A percentile compares a stretch with the other conserved stretches of the same genome.
Conservation (phyloP, 2,329 filamentous ascomycete genomes). For the Beauveria brongniartii region DNA sequence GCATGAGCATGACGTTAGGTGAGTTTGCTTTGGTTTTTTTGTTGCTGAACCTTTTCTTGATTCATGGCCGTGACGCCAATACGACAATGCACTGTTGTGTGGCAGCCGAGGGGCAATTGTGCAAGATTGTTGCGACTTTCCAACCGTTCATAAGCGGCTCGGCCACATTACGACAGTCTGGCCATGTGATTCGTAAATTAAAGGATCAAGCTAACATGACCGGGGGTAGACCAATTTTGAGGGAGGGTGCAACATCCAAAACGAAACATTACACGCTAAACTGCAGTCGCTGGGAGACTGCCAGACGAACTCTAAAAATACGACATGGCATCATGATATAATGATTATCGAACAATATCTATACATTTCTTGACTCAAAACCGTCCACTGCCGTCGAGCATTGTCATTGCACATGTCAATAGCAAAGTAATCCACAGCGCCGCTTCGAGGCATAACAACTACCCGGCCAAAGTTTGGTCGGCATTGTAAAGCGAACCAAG, state of each 20-base stretch:
- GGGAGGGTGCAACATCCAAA: neutral
- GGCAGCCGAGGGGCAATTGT: too few species aligned
- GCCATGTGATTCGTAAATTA: neutral
- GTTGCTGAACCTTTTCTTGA: neutral
- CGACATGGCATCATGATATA: conserved; percentile 20
- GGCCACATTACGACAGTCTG: too few species aligned
- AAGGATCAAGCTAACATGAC: neutral
- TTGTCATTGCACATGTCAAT: neutral
- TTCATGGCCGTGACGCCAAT: neutral
- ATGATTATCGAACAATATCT: conserved; percentile 16
- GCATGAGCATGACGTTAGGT: conserved; percentile 69
- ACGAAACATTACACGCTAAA: neutral
- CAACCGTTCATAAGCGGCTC: too few species aligned
- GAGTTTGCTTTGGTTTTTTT: conserved; percentile 23
- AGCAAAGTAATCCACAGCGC: too few species aligned
- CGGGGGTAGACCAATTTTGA: conserved; percentile 18
- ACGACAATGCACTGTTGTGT: too few species aligned
- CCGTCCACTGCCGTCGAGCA: neutral
- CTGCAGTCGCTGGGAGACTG: conserved; percentile 9
- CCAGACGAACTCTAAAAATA: conserved; percentile 1
- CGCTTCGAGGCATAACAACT: too few species aligned
- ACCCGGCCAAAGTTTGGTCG: too few species aligned
- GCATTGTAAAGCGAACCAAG: too few species aligned
- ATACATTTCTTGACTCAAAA: neutral
- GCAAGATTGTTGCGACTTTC: too few species aligned